Evolutionary conservation across 768 basidiomycete species (phyloP), one percentile per base, ranked within the genome.

Genomic region (Cystobasidium ongulense): DNA sequence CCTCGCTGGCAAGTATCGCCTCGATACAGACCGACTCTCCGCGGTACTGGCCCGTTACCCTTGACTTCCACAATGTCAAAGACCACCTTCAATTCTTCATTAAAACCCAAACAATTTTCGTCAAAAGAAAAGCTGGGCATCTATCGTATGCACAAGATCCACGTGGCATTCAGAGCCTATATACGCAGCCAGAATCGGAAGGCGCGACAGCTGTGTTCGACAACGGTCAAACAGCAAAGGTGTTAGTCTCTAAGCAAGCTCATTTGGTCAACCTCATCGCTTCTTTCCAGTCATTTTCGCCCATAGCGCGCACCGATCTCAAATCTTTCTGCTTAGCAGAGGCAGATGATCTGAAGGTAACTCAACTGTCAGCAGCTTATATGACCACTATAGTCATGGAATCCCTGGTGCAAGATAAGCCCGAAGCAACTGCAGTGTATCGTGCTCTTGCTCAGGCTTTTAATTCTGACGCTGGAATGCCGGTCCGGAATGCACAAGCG

Each of bases 121-220:
- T 98, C 74, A 95, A 97, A 80, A 88, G 94, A 21, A 85, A 91
- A 31, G 90, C 92, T 0, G 93, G 92, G 0, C 94, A 93, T 81
- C 84, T 97, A 54, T 91, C 90, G 79, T 99, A 98, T 79, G 89
- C 88, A 3, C 90, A 93, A 76, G 96, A 98, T 80, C 91, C 96
- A 0, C 87, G 90, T 76, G 95, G 95, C 10, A 94, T 92, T 77
- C 86, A 92, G 57, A 92, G 90, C 80, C 84, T 96, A 13, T 94
- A 93, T 77, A 89, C 93, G 11, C 88, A 91, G 15, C 90, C 92
- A 18, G 90, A 92, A 21, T 87, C 89, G 17, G 89, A 90, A 35
- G 86, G 88, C 3, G 91, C 91, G 1, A 90, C 92, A 77, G 86
- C 90, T 1, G 90, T 90, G 21, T 85, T 94, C 18, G 94, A 97